A percentile compares a stretch with the other conserved stretches of the same genome.
Conservation (phyloP, 495 filamentous ascomycete species). For the Copromyces sp. region DNA sequence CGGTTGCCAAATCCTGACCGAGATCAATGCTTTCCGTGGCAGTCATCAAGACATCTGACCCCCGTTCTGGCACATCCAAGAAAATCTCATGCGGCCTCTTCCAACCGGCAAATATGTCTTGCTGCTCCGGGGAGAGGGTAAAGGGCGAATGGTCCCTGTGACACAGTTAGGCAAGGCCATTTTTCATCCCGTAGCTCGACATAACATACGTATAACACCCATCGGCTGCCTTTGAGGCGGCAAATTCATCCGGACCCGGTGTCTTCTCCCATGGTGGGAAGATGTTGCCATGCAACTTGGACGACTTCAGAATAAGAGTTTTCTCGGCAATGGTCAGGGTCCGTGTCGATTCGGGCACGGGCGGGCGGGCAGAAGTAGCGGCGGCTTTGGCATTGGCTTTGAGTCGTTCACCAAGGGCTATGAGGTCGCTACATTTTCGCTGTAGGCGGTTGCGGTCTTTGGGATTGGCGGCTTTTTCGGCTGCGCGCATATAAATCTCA, state of each 20-base stretch:
- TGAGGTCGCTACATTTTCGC: slow-evolving; percentile 53
- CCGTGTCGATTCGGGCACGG: slow-evolving; percentile 47
- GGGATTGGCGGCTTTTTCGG: slow-evolving; percentile 39
- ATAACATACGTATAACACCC: neutral
- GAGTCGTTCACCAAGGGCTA: slow-evolving; percentile 61
- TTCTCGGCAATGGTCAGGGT: slow-evolving; percentile 61
- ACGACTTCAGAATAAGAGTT: slow-evolving; percentile 64
- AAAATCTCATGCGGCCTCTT: slow-evolving; percentile 56
- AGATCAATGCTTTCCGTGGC: slow-evolving; percentile 54
- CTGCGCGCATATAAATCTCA: slow-evolving; percentile 68
- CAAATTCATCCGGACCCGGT: slow-evolving; percentile 31
- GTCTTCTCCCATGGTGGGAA: slow-evolving; percentile 72
- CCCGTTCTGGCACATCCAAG: neutral
- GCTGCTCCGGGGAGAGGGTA: slow-evolving; percentile 61
- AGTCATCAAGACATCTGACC: slow-evolving; percentile 43
- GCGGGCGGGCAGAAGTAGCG: slow-evolving; percentile 19
- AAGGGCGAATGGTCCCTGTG: slow-evolving; percentile 56
- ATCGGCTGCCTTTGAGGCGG: neutral
- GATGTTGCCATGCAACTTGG: slow-evolving; percentile 64
- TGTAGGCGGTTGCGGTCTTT: slow-evolving; percentile 51
- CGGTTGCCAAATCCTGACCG: slow-evolving; percentile 86
- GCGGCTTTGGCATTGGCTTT: slow-evolving; percentile 37
- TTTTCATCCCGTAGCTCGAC: neutral
- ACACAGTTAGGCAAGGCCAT: neutral
- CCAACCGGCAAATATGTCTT: slow-evolving; percentile 68